Percentiles rank a stretch among this genome's conserved stretches.
Evolutionary conservation across 306 rosid genomes (phyloP).

Genomic region (Cotoneaster glaucophyllus): DNA sequence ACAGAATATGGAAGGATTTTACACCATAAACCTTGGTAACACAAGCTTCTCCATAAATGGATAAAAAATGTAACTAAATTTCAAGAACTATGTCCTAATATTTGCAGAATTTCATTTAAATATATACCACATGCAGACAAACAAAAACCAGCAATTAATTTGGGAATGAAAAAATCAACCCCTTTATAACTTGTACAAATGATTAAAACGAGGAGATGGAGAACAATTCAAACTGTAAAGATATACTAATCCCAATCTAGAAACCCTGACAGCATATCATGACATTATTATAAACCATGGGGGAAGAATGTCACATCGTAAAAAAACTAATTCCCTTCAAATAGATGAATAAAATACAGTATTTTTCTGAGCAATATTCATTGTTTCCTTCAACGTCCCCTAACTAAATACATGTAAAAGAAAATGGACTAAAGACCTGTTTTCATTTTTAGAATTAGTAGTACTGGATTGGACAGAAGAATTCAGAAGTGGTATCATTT

Average conservation of each 20-base stretch:
- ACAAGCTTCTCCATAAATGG: background rate
- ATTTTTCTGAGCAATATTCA: background rate
- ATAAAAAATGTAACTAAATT: background rate
- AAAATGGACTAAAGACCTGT: constrained; percentile 76
- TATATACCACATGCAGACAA: background rate
- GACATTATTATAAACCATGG: background rate
- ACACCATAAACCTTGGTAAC: background rate
- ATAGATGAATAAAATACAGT: background rate
- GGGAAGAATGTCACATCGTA: background rate
- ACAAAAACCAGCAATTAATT: too few species aligned
- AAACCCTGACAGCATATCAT: background rate
- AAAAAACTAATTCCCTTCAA: constrained; percentile 3
- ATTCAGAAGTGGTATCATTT: constrained; percentile 72
- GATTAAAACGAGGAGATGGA: background rate
- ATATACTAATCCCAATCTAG: background rate
- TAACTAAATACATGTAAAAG: constrained; percentile 40
- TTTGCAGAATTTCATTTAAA: background rate
- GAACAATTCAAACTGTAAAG: background rate
- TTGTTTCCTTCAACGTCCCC: constrained; percentile 8
- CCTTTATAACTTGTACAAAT: background rate
- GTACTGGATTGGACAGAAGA: constrained; percentile 48
- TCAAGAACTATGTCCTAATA: background rate
- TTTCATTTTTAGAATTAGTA: constrained; percentile 66
- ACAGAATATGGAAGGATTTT: background rate
- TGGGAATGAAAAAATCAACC: too few species aligned